Evolutionary conservation across 768 basidiomycete genomes (phyloP).

Genomic region (Trametes maxima): DNA sequence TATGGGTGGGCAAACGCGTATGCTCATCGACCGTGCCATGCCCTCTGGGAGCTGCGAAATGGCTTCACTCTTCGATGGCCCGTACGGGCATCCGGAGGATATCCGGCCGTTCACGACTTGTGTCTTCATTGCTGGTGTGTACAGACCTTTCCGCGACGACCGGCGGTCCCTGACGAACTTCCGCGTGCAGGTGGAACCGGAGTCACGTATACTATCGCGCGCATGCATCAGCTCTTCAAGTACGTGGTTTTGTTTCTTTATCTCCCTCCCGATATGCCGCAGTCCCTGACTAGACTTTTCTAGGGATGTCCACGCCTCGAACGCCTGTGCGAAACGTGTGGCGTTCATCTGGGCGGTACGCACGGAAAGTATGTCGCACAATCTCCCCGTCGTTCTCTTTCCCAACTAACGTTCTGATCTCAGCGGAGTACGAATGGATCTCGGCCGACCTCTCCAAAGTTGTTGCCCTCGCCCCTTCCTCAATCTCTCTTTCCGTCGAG

Average conservation of each 20-base stretch:
- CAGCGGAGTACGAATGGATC: conserved; percentile 30
- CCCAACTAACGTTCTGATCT: background rate
- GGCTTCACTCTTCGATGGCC: conserved; percentile 41
- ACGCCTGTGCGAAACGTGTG: conserved; percentile 29
- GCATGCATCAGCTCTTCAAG: conserved; percentile 37
- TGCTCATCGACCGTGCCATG: conserved; percentile 24
- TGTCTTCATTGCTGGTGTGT: conserved; percentile 41
- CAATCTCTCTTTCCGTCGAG: conserved; percentile 23
- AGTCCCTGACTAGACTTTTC: background rate
- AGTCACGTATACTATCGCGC: conserved; percentile 37
- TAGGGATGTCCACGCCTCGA: conserved; percentile 19
- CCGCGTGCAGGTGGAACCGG: conserved; percentile 34
- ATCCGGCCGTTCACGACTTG: conserved; percentile 38
- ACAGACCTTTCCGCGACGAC: background rate
- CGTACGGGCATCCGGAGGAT: conserved; percentile 41
- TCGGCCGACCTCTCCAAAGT: conserved; percentile 18
- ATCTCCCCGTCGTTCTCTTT: background rate
- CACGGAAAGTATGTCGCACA: conserved; percentile 23
- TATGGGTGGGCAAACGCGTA: conserved; percentile 51
- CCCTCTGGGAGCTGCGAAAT: conserved; percentile 29
- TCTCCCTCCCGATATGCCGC: background rate
- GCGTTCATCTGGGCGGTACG: conserved; percentile 37
- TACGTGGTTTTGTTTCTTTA: conserved; percentile 19
- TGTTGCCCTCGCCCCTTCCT: conserved; percentile 13
- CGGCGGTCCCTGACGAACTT: background rate